Evolutionary conservation across 164 flowering plant species (phyloP).

Genomic region (Tinospora cordifolia): DNA sequence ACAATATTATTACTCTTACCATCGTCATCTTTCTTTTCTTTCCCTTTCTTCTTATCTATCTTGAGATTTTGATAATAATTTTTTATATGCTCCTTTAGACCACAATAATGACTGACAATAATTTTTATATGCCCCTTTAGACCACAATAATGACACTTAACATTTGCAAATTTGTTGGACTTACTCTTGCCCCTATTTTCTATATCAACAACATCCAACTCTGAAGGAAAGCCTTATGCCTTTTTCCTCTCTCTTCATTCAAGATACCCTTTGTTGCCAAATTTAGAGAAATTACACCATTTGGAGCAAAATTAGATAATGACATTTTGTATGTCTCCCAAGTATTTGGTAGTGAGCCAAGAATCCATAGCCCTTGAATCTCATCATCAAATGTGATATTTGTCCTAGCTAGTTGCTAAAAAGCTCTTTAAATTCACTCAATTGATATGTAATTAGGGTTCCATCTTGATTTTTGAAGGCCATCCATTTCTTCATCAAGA

Average conservation of each 20-base stretch:
- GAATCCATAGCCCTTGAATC: not conserved
- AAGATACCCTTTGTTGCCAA: not conserved
- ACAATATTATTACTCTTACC: too few relatives aligned
- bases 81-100: too few relatives aligned
- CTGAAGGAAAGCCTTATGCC: too few relatives aligned
- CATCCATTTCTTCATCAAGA: not conserved
- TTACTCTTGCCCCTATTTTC: too few relatives aligned
- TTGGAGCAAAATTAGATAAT: not conserved
- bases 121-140: too few relatives aligned
- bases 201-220: too few relatives aligned
- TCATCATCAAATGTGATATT: slow-evolving; percentile 2
- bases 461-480: not conserved
- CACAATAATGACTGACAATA: too few relatives aligned
- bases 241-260: not conserved
- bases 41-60: too few relatives aligned
- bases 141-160: too few relatives aligned
- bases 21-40: too few relatives aligned
- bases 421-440: not conserved
- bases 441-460: not conserved
- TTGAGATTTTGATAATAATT: too few relatives aligned
- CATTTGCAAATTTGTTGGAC: too few relatives aligned
- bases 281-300: not conserved
- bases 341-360: not conserved
- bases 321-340: not conserved
- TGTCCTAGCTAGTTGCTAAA: not conserved